Percentiles rank a stretch among this genome's conserved stretches.
Evolutionary conservation across 352 stramenopile genomes (phyloP).

Genomic region (Phytophthora ohioensis): DNA sequence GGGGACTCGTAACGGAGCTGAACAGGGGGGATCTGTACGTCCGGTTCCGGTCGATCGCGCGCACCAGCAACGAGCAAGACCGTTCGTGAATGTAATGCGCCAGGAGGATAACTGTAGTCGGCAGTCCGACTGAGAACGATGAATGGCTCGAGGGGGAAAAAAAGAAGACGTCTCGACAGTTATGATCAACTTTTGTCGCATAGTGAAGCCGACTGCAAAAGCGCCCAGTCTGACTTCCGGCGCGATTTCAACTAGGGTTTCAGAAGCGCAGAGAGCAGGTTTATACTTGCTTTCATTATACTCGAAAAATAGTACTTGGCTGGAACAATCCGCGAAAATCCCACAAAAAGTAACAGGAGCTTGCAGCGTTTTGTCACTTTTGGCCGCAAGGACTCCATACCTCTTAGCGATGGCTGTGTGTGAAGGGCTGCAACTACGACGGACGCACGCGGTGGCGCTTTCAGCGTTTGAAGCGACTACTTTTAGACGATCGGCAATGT

Average conservation of each 20-base stretch:
- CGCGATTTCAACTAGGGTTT: constrained; percentile 22
- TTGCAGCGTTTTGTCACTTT: constrained; percentile 7
- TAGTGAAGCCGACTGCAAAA: too few relatives aligned
- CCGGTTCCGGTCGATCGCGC: constrained; percentile 12
- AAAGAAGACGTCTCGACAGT: constrained; percentile 13
- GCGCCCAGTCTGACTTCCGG: constrained; percentile 12
- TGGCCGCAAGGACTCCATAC: too few relatives aligned
- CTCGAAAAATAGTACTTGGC: constrained; percentile 11
- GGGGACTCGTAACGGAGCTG: constrained; percentile 16
- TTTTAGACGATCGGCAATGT: too few relatives aligned
- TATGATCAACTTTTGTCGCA: too few relatives aligned
- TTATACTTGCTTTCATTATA: constrained; percentile 24
- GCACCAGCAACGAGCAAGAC: constrained; percentile 4
- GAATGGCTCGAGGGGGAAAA: constrained; percentile 17
- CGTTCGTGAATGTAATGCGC: constrained; percentile 17
- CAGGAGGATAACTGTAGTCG: neutral
- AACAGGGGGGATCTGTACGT: constrained; percentile 24
- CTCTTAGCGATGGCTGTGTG: too few relatives aligned
- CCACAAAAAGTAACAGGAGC: neutral
- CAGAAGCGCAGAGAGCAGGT: constrained; percentile 2
- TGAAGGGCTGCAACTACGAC: too few relatives aligned
- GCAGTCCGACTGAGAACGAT: constrained; percentile 20
- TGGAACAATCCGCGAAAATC: constrained; percentile 29
- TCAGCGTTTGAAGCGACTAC: too few relatives aligned
- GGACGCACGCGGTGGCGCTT: too few relatives aligned